Evolutionary conservation across 1,284 basidiomycete species (phyloP).

Genomic region (Pseudozyma flocculosa): DNA sequence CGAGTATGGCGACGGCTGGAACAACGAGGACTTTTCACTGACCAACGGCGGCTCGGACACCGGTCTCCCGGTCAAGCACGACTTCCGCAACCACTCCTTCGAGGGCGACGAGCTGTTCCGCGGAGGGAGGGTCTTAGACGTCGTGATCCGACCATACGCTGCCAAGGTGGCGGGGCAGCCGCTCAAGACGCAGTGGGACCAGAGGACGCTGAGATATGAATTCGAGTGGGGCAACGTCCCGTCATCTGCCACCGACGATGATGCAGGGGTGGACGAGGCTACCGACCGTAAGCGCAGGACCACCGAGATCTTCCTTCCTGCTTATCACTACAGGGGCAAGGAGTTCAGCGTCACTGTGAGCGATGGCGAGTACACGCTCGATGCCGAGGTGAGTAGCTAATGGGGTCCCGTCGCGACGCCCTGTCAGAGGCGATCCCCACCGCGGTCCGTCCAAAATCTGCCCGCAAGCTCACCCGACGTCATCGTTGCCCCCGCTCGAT

Average conservation of each 20-base stretch:
- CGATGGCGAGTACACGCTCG: conserved; percentile 17
- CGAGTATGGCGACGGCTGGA: conserved; percentile 82
- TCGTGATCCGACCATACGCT: conserved; percentile 62
- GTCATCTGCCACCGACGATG: conserved; percentile 13
- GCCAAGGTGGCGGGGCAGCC: conserved; percentile 57
- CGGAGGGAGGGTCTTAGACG: conserved; percentile 74
- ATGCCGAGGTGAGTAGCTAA: conserved; percentile 16
- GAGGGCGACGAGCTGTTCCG: conserved; percentile 69
- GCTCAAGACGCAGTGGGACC: conserved; percentile 38
- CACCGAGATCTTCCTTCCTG: conserved; percentile 48
- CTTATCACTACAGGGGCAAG: conserved; percentile 27
- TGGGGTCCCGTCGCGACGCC: too few species aligned
- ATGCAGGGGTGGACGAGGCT: not conserved
- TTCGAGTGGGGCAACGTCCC: conserved; percentile 47
- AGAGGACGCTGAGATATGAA: conserved; percentile 32
- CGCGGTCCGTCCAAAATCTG: too few species aligned
- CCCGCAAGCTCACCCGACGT: too few species aligned
- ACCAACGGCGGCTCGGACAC: conserved; percentile 73
- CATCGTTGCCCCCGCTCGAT: too few species aligned
- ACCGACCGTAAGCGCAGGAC: not conserved
- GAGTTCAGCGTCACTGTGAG: conserved; percentile 25
- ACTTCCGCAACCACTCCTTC: conserved; percentile 36
- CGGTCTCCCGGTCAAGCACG: conserved; percentile 35
- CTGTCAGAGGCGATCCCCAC: too few species aligned
- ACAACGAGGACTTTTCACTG: conserved; percentile 68